Evolutionary conservation across 73 alveolate genomes (phyloP), one percentile per base, ranked within the genome.

Genomic region (Stentor coeruleus): DNA sequence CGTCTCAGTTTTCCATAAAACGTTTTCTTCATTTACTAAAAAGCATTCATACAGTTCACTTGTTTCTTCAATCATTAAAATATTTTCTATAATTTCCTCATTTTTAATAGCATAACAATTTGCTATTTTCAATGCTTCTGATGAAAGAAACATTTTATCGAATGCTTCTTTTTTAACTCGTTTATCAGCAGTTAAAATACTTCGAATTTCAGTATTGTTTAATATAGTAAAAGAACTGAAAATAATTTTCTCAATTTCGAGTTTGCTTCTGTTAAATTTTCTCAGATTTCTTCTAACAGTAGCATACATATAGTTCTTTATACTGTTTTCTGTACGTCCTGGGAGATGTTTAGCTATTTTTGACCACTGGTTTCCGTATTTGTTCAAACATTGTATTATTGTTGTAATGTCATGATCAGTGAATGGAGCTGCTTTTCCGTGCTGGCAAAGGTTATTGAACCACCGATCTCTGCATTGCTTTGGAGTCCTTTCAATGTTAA

Each of bases 381-480:
- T 20, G 28, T 11, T 6, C 28, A 49, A 49, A 49, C 20, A 49
- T 11, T 49, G 66, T 11, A 49, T 11, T 11, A 49, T 49, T 49
- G 28, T 49, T 49, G 6, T 49, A 11, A 11, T 20, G 6, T 49
- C 66, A 11, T 49, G 28, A 6, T 49, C 20, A 11, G 66, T 11
- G 20, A 49, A 49, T 11, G 66, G n/a, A n/a, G n/a, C n/a, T n/a
- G n/a, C n/a, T n/a, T n/a, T n/a, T n/a, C n/a, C n/a, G n/a, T n/a
- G n/a, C n/a, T n/a, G 6, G 6, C 66, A 49, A 49, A 49, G 66
- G 20, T n/a, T n/a, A 49, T 49, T 49, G 20, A 49, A 49, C 66
- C 66, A 49, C 20, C 66, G 66, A 49, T 49, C 66, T 49, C 66
- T 49, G 66, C 66, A 49, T 49, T 49, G 66, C 66, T 49, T 49